A percentile compares a stretch with the other conserved stretches of the same genome.
Conservation (phyloP, 1,284 basidiomycete genomes). For the Pseudozyma tsukubaensis region DNA sequence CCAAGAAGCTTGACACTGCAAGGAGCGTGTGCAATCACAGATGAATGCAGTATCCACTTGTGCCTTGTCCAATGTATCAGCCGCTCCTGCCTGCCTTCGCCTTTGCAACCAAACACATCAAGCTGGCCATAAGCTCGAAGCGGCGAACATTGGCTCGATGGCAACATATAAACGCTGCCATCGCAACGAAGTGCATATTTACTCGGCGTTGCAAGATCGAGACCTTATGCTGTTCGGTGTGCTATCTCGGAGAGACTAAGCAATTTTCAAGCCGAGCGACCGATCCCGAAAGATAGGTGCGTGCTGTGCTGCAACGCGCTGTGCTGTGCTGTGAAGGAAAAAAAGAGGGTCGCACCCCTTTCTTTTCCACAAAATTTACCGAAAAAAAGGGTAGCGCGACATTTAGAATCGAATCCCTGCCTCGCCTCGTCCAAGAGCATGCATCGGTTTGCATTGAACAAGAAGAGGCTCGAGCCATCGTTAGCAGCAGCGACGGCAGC, state of each 20-base stretch:
- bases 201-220: too few relatives aligned
- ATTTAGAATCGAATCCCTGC: too few relatives aligned
- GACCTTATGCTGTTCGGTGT: too few relatives aligned
- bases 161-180: too few relatives aligned
- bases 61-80: not conserved
- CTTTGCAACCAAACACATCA: not conserved
- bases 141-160: too few relatives aligned
- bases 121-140: not conserved
- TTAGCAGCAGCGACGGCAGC: too few relatives aligned
- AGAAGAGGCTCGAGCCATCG: not conserved
- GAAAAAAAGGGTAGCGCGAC: not conserved
- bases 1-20: constrained; percentile 4
- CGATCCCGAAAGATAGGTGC: not conserved
- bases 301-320: not conserved
- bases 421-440: not conserved
- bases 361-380: not conserved
- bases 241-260: too few relatives aligned
- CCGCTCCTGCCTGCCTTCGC: too few relatives aligned
- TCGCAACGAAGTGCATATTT: too few relatives aligned
- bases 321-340: not conserved
- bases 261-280: too few relatives aligned
- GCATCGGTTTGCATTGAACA: not conserved
- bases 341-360: constrained; percentile 10
- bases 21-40: constrained; percentile 1
- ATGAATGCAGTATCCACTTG: not conserved